Evolutionary conservation across 495 filamentous ascomycete genomes (phyloP), one percentile per base, ranked within the genome.

Genomic region (Corynascus novoguineensis): DNA sequence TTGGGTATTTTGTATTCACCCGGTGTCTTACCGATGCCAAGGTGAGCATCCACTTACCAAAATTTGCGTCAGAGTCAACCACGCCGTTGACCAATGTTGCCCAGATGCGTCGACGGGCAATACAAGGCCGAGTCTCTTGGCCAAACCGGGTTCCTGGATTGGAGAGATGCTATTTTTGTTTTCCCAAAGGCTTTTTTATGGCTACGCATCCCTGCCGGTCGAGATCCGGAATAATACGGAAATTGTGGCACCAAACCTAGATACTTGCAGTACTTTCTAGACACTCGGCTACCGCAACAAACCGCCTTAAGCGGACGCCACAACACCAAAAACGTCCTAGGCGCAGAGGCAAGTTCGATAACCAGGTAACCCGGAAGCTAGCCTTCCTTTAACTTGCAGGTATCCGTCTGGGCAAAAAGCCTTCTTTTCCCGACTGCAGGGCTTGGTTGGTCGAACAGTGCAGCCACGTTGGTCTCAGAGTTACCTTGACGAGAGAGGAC

Each of bases 81-180:
- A 25, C 19, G 24, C 12, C 28, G 42, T 5, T 14, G 28, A 28
- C 45, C 27, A 19, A 28, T 24, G 25, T 11, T 24, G 17, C 15
- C 17, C 44, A 28, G 11, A 12, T 29, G 24, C 25, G 17, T 27
- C 6, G 17, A 15, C 45, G 28, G 27, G 45, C 27, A 28, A 50
- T 37, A n/a, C 35, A 50, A 8, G 48, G 21, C 48, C 29, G 21
- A 6, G 2, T 48, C 32, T 24, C 17, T 12, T 0, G 29, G 4
- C 19, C 21, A 6, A 37, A 35, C 48, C 48, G 4, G 48, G 48
- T 50, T 50, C 31, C 31, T 25, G 37, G 50, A 21, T 10, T 10
- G 35, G n/a, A 21, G 12, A 17, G 50, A 21, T 53, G 32, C 50
- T 53, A 53, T 53, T 53, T 53, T 53, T 53, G 10, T 42, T 40